These are phyloP conservation scores for Microbotryum scabiosae DNA, from an alignment of 1,284 basidiomycete species.

Conservation along the genomic window DNA sequence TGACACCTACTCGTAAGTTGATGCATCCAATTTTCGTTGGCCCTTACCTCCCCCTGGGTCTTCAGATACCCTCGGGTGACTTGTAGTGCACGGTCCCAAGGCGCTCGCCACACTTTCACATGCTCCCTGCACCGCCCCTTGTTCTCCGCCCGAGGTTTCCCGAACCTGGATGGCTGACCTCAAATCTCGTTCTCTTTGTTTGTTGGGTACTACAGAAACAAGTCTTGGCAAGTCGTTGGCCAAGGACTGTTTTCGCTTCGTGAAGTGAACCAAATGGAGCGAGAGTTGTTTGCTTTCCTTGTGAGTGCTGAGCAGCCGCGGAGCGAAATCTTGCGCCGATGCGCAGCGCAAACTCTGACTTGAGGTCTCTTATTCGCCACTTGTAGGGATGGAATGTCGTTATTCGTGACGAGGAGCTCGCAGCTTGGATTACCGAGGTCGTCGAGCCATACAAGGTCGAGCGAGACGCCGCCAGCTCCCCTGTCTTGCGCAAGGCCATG, in stretches of 20 bases:
- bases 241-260: slow-evolving; percentile 81
- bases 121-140: too few species aligned
- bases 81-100: too few species aligned
- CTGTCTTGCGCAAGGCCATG: slow-evolving; percentile 14
- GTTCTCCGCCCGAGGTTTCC: too few species aligned
- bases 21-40: too few species aligned
- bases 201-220: slow-evolving; percentile 54
- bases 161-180: too few species aligned
- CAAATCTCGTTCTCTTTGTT: too few species aligned
- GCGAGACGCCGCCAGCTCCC: slow-evolving; percentile 4
- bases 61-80: too few species aligned
- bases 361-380: neutral
- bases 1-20: slow-evolving; percentile 59
- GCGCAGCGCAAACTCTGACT: neutral
- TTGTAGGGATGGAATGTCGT: slow-evolving; percentile 66
- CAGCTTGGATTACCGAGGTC: slow-evolving; percentile 21
- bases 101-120: too few species aligned
- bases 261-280: slow-evolving; percentile 93
- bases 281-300: slow-evolving; percentile 84
- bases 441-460: slow-evolving; percentile 26
- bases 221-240: slow-evolving; percentile 87
- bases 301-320: slow-evolving; percentile 36
- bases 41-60: too few species aligned
- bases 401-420: slow-evolving; percentile 58
- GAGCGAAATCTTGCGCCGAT: neutral